phyloP scores from a whole-genome alignment of 345 rosid species.

The Eucalyptus leucophloia region DNA sequence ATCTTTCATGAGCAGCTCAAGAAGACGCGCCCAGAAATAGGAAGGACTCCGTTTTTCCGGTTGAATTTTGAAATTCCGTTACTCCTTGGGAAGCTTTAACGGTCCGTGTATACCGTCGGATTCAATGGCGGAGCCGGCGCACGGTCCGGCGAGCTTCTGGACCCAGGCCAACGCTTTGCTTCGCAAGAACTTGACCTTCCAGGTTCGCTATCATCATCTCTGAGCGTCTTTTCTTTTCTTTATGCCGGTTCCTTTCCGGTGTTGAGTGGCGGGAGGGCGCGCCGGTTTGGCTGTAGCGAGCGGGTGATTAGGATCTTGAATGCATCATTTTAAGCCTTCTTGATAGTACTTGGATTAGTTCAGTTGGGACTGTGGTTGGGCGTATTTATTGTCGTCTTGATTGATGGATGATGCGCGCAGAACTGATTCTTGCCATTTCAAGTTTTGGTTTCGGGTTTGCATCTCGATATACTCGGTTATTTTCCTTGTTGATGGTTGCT shows the following conservation, averaged over 20 bases:
- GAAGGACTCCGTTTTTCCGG: neutral
- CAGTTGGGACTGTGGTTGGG: neutral
- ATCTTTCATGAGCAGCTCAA: neutral
- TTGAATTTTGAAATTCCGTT: neutral
- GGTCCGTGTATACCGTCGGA: neutral
- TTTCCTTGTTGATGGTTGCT: neutral
- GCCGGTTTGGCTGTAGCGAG: neutral
- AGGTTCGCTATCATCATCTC: conserved; percentile 23
- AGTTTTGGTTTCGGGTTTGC: neutral
- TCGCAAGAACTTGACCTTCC: conserved; percentile 75
- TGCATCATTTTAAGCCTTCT: neutral
- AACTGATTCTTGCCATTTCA: neutral
- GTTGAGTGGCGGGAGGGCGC: neutral
- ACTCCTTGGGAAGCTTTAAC: neutral
- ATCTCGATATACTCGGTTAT: neutral
- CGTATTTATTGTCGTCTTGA: neutral
- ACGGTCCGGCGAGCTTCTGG: conserved; percentile 42
- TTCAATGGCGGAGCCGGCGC: conserved; percentile 27
- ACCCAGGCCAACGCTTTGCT: conserved; percentile 75
- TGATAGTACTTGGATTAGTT: neutral
- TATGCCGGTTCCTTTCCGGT: neutral
- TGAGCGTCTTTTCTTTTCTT: neutral
- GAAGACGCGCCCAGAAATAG: neutral
- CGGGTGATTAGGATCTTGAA: neutral
- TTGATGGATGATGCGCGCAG: neutral